Evolutionary conservation across 2,329 filamentous ascomycete genomes (phyloP), one percentile per base, ranked within the genome.

Genomic region (Colletotrichum sp.): DNA sequence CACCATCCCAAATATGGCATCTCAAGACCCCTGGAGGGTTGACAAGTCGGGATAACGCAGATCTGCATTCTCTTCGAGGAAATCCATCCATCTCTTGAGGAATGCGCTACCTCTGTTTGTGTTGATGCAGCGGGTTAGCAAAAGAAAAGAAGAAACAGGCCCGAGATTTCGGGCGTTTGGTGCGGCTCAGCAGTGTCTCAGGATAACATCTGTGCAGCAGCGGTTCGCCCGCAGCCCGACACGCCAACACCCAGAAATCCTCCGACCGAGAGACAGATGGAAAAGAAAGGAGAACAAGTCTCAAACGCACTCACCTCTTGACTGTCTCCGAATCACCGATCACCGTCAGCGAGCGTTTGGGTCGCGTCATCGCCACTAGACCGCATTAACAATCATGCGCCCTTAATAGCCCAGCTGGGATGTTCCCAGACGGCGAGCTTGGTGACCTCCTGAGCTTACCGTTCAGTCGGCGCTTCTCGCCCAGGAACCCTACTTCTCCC

Each of bases 291-390:
- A 66, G 70, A 68, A 72, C 68, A 78, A 63, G 59, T 76, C 76
- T 63, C 71, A 76, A 59, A 65, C 67, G 32, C 76, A 92, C 95
- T 91, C 88, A 98, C 95, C 91, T 93, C 85, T 93, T 93, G 71
- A 98, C 95, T 5, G 96, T 99, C 83, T 98, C 97, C 75, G 95
- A 97, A 84, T 99, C 97, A 60, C 96, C 97, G 81, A 98, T 94
- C 21, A 99, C 91, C 78, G 95, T 97, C 59, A 99, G 89, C 82
- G 97, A 96, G 80, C 97, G 92, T 87, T 95, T 96, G 8, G 97
- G 95, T 79, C 97, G 92, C 77, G 97, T 99, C 96, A 99, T 99
- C 69, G 97, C 96, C 80, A 99, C 96, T 98, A 95, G 70, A 44
- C 63, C 72, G 79, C 76, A 80, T 85, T 81, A 83, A 81, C 79